Evolutionary conservation across 768 basidiomycete species (phyloP).

Genomic region (Sarcodon sp.): DNA sequence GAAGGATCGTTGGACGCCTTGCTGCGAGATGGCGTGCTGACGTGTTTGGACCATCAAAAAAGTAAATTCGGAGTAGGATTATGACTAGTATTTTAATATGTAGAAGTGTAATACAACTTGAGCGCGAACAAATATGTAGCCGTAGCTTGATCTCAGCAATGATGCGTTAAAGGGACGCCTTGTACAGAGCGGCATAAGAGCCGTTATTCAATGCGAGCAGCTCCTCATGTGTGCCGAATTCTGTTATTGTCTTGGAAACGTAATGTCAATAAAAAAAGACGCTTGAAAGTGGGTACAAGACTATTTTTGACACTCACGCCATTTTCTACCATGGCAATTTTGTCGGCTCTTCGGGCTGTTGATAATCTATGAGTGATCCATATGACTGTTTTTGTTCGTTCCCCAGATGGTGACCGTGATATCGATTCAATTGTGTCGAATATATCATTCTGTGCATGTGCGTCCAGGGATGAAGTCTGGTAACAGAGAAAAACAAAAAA

Average conservation of each 20-base stretch:
- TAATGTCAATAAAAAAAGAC: slow-evolving; percentile 3
- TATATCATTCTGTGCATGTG: slow-evolving; percentile 67
- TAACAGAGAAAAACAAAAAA: not conserved
- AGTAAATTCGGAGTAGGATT: slow-evolving; percentile 10
- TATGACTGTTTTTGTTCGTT: slow-evolving; percentile 57
- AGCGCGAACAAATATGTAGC: not conserved
- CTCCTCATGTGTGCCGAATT: slow-evolving; percentile 66
- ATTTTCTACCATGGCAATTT: slow-evolving; percentile 77
- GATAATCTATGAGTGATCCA: slow-evolving; percentile 79
- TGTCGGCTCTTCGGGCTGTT: slow-evolving; percentile 73
- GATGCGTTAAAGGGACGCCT: slow-evolving; percentile 41
- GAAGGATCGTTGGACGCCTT: slow-evolving; percentile 56
- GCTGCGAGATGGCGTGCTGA: slow-evolving; percentile 48
- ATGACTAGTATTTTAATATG: too few species aligned
- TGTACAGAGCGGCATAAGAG: slow-evolving; percentile 57
- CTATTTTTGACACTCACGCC: slow-evolving; percentile 29
- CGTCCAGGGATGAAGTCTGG: slow-evolving; percentile 71
- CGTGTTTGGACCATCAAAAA: slow-evolving; percentile 52
- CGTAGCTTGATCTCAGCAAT: not conserved
- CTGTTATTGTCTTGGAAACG: slow-evolving; percentile 45
- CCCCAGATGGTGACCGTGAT: slow-evolving; percentile 42
- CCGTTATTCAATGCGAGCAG: slow-evolving; percentile 39
- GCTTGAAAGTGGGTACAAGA: not conserved
- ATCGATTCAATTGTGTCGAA: slow-evolving; percentile 64
- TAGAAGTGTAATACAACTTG: not conserved